Percentiles rank a stretch among this genome's conserved stretches.
Evolutionary conservation across 345 rosid species (phyloP).

Genomic region (Ceriops zippeliana): DNA sequence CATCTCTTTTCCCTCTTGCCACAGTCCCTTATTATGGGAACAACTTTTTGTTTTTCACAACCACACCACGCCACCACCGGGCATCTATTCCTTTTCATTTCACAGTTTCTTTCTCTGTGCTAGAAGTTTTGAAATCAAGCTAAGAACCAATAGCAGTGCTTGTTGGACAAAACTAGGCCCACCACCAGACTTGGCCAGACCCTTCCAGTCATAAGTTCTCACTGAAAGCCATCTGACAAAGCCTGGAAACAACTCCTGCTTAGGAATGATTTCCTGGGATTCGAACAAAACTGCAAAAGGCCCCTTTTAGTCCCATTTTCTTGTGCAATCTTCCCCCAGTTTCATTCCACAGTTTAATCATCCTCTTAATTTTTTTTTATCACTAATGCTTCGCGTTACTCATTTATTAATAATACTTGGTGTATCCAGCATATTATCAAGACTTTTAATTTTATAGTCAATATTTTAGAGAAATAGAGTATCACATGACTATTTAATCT

Average conservation of each 20-base stretch:
- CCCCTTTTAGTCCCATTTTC: not conserved
- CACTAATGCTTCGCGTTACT: no score
- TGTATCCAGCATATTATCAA: no score
- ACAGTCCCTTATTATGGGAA: slow-evolving; percentile 53
- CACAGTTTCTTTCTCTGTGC: not conserved
- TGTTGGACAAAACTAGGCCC: not conserved
- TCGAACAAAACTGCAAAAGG: slow-evolving; percentile 17
- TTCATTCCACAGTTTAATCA: no score
- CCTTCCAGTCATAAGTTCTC: slow-evolving; percentile 10
- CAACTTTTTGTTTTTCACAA: slow-evolving; percentile 10
- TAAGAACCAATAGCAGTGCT: not conserved
- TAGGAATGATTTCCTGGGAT: slow-evolving; percentile 46
- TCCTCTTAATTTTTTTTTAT: no score
- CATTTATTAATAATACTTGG: no score
- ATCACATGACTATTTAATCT: no score
- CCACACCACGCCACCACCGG: not conserved
- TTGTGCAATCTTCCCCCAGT: not conserved
- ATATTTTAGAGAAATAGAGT: no score
- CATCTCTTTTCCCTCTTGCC: slow-evolving; percentile 33
- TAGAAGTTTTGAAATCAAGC: not conserved
- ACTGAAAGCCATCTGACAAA: slow-evolving; percentile 61
- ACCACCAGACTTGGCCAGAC: slow-evolving; percentile 11
- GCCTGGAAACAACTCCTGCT: slow-evolving; percentile 62
- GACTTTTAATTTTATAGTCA: no score
- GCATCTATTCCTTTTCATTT: slow-evolving; percentile 21